Conservation (phyloP, 192 early-diverging fungal species). For the Entomortierella parvispora region DNA sequence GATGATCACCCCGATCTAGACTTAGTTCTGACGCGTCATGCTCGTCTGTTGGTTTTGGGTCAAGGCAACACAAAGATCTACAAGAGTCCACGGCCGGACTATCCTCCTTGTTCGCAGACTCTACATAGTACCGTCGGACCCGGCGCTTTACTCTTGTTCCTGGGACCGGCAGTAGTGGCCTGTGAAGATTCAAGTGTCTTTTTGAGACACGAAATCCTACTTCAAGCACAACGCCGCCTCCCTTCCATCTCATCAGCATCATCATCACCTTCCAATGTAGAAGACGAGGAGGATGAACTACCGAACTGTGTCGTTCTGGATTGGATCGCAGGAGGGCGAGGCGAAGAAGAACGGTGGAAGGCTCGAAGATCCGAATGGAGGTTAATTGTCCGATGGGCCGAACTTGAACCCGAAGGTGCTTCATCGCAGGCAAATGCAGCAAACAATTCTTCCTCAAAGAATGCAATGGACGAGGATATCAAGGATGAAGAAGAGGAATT, state of each 20-base stretch:
- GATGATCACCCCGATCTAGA: slow-evolving; percentile 76
- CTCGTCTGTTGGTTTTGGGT: slow-evolving; percentile 74
- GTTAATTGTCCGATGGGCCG: slow-evolving; percentile 42
- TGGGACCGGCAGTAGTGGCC: slow-evolving; percentile 34
- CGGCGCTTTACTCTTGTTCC: slow-evolving; percentile 21
- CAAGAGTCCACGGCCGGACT: slow-evolving; percentile 57
- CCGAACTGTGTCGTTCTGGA: slow-evolving; percentile 48
- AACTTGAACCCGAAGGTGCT: slow-evolving; percentile 19
- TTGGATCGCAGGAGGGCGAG: slow-evolving; percentile 47
- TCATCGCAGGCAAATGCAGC: not conserved
- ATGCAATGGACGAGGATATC: too few species aligned
- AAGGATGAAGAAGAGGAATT: slow-evolving; percentile 32
- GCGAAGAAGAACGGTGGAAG: slow-evolving; percentile 42
- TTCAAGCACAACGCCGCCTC: slow-evolving; percentile 29
- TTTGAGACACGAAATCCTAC: slow-evolving; percentile 40
- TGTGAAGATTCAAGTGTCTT: slow-evolving; percentile 51
- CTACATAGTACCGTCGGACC: slow-evolving; percentile 43
- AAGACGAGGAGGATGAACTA: slow-evolving; percentile 35
- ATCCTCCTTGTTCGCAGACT: slow-evolving; percentile 45
- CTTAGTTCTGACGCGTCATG: slow-evolving; percentile 58
- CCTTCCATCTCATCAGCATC: not conserved
- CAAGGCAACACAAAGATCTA: slow-evolving; percentile 91
- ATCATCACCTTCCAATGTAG: not conserved
- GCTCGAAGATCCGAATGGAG: slow-evolving; percentile 40
- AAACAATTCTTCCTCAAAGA: too few species aligned